Evolutionary conservation across 306 rosid genomes (phyloP), one percentile per base, ranked within the genome.

Genomic region (Adenanthera pavonina): DNA sequence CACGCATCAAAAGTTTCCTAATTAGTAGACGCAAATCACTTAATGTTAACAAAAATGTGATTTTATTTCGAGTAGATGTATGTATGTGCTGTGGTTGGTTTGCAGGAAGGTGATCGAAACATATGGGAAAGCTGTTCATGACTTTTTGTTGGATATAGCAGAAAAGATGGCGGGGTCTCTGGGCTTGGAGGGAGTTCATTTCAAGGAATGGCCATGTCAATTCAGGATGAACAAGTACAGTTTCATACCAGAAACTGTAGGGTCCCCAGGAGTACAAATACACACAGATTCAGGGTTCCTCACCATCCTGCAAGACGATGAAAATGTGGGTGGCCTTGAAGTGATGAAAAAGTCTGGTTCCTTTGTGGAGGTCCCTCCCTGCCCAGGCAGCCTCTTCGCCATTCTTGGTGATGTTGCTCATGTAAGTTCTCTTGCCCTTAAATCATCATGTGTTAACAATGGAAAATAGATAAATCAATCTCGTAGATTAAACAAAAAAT

Each of bases 221-320:
- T 85, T 92, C 8, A 86, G 91, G 83, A 84, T 92, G 36, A 89
- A 89, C 89, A 92, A 86, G 68, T 91, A 92, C 71, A 77, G 69
- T 68, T 87, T 92, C 84, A 84, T 74, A 35, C 88, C 87, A 11
- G 83, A 89, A 88, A 20, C 84, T 3, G 78, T 85, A 8, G 94
- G 94, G 2, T 84, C 89, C 8, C 4, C 43, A 38, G 93, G 93
- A 6, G 89, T 87, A 9, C 85, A 83, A 14, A 4, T 87, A 0
- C 94, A 90, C 83, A 88, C 91, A 2, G 92, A 89, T 81, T 88
- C 91, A 8, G 80, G 91, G 5, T 88, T 90, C 64, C n/a, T 89
- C 15, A 90, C 93, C 46, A 80, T 89, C 65, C 91, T 92, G 60
- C 94, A 90, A 51, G 56, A 51, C 0, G 93, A 90, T 83, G 93